Conservation (phyloP, 139 green algal genomes). For the Volvox africanus region DNA sequence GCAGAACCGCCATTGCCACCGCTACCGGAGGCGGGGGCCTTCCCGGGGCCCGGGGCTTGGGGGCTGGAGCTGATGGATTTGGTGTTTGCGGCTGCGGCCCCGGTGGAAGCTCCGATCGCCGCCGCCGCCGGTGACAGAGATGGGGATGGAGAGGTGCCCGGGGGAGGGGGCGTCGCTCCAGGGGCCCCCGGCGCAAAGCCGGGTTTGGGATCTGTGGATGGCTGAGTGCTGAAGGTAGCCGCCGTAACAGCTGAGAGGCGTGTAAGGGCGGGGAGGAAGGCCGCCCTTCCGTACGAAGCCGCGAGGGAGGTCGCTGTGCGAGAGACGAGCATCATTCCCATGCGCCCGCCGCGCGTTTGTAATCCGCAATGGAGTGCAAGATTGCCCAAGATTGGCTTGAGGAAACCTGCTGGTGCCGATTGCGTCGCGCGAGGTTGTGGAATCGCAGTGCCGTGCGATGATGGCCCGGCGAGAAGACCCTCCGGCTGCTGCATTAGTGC, state of each 20-base stretch:
- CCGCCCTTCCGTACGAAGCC: not conserved
- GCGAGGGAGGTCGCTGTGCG: not conserved
- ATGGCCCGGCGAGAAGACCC: not conserved
- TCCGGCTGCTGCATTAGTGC: conserved; percentile 6
- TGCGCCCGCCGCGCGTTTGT: not conserved
- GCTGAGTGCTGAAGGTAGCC: not conserved
- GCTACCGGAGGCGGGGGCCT: not conserved
- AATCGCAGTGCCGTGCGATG: not conserved
- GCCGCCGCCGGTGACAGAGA: too few species aligned
- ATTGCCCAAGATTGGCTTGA: not conserved
- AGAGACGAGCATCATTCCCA: conserved; percentile 7
- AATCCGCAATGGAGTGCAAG: too few species aligned
- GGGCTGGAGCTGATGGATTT: too few species aligned
- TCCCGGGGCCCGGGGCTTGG: not conserved
- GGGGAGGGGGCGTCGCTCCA: not conserved
- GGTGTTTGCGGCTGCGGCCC: not conserved
- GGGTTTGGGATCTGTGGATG: conserved; percentile 1
- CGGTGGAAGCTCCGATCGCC: not conserved
- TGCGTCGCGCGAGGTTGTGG: not conserved
- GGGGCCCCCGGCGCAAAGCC: conserved; percentile 27
- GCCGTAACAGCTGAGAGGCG: not conserved
- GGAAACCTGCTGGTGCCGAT: not conserved
- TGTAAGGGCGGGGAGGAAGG: not conserved
- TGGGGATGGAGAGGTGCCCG: not conserved
- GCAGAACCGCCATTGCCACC: not conserved